Percentiles rank a stretch among this genome's conserved stretches.
Conservation (phyloP, 1,284 basidiomycete species). For the Cryptococcus jaspeensis region DNA sequence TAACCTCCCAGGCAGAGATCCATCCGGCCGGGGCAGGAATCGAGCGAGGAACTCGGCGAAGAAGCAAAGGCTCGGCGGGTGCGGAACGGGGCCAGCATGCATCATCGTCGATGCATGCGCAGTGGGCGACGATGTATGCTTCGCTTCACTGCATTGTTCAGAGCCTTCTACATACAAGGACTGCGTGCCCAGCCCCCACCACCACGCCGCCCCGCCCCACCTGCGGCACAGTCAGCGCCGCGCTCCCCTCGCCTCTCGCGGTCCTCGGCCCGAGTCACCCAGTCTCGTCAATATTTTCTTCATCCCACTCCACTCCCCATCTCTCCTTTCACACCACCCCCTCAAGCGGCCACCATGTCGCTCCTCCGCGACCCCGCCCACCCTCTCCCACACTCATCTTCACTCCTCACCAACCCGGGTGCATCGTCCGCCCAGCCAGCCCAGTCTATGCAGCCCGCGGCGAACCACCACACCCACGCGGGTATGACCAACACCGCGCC, state of each 20-base stretch:
- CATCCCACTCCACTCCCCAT: background rate
- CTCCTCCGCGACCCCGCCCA: constrained; percentile 10
- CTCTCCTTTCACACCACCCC: background rate
- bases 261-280: too few relatives aligned
- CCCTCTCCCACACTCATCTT: background rate
- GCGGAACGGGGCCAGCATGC: too few relatives aligned
- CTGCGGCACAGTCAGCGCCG: too few relatives aligned
- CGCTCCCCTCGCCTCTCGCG: too few relatives aligned
- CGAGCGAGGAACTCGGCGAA: too few relatives aligned
- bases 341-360: constrained; percentile 8
- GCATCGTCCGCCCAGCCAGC: background rate
- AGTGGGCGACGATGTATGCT: too few relatives aligned
- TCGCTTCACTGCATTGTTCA: too few relatives aligned
- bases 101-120: too few relatives aligned
- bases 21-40: too few relatives aligned
- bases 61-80: too few relatives aligned
- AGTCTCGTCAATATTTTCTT: background rate
- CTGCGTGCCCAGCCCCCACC: background rate
- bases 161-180: background rate
- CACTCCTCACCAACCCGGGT: constrained; percentile 2
- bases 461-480: background rate
- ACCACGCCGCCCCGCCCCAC: background rate
- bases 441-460: background rate
- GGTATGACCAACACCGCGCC: background rate
- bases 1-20: too few relatives aligned